These are phyloP conservation scores for Apiospora phragmitis DNA, from an alignment of 2,329 filamentous ascomycete species.

Conservation along the genomic window DNA sequence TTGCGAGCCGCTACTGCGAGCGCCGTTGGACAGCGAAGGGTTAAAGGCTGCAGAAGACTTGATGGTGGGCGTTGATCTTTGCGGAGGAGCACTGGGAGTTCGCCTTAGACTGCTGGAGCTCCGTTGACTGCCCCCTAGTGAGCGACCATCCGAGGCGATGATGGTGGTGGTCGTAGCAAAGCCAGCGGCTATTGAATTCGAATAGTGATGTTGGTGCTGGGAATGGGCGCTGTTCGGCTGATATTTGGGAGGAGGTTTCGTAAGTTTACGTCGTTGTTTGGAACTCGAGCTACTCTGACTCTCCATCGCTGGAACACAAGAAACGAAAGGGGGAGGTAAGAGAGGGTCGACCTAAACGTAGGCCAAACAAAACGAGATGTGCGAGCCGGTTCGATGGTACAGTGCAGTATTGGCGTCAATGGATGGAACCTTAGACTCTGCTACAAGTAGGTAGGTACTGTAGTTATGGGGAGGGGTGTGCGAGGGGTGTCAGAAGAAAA, in stretches of 20 bases:
- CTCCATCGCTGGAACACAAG: conserved; percentile 39
- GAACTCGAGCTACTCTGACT: conserved; percentile 37
- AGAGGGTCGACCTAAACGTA: conserved; percentile 6
- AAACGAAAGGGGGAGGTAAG: conserved; percentile 7
- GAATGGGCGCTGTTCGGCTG: conserved; percentile 5
- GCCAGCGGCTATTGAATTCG: conserved; percentile 41
- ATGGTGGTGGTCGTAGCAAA: conserved; percentile 33
- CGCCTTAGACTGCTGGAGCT: conserved; percentile 64
- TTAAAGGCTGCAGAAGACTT: conserved; percentile 41
- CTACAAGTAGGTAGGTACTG: too few relatives aligned
- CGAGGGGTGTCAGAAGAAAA: conserved; percentile 6
- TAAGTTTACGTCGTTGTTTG: conserved; percentile 57
- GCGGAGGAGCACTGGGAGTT: conserved; percentile 59
- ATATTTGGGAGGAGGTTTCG: conserved; percentile 53
- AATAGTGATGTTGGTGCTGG: conserved; percentile 47
- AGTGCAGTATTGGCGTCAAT: conserved; percentile 6
- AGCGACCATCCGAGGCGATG: conserved; percentile 25
- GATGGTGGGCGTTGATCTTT: conserved; percentile 23
- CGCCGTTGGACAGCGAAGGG: conserved; percentile 26
- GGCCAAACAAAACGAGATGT: conserved; percentile 8
- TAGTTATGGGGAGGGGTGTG: conserved; percentile 7
- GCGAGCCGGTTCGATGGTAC: conserved; percentile 7
- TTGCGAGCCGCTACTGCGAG: conserved; percentile 35
- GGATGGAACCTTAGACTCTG: conserved; percentile 6
- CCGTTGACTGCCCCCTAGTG: conserved; percentile 57